Conservation (phyloP, 257 asterid species). For the Forsythia viridissima region DNA sequence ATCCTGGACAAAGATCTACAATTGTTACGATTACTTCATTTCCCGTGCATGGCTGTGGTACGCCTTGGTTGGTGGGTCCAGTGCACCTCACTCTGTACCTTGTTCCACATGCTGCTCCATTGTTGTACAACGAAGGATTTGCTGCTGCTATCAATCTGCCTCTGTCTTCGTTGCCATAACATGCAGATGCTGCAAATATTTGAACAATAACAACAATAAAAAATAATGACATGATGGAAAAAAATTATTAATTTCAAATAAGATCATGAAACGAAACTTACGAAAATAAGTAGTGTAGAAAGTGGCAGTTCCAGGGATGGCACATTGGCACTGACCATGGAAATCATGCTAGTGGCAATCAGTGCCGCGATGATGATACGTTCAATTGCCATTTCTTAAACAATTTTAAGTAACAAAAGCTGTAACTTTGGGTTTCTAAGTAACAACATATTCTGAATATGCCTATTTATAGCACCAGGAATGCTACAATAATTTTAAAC, state of each 20-base stretch:
- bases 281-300: conserved; percentile 2
- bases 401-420: not conserved
- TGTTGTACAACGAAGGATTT: conserved; percentile 25
- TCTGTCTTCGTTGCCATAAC: conserved; percentile 38
- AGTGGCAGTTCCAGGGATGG: not conserved
- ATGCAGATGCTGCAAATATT: conserved; percentile 45
- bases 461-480: not conserved
- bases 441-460: not conserved
- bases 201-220: not conserved
- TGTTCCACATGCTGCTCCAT: conserved; percentile 41
- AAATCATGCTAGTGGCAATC: not conserved
- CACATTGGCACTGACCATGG: not conserved
- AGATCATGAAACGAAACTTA: not conserved
- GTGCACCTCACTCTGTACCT: conserved; percentile 42
- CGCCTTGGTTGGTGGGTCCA: conserved; percentile 36
- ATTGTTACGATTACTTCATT: conserved; percentile 35
- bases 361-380: not conserved
- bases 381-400: not conserved
- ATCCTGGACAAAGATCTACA: conserved; percentile 52
- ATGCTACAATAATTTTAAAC: not conserved
- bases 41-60: conserved; percentile 41
- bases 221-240: not conserved
- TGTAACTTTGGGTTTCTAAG: no score
- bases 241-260: not conserved
- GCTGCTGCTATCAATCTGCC: conserved; percentile 53